Evolutionary conservation across 352 stramenopile species (phyloP), one percentile per base, ranked within the genome.

Genomic region (Phytophthora foliorum): DNA sequence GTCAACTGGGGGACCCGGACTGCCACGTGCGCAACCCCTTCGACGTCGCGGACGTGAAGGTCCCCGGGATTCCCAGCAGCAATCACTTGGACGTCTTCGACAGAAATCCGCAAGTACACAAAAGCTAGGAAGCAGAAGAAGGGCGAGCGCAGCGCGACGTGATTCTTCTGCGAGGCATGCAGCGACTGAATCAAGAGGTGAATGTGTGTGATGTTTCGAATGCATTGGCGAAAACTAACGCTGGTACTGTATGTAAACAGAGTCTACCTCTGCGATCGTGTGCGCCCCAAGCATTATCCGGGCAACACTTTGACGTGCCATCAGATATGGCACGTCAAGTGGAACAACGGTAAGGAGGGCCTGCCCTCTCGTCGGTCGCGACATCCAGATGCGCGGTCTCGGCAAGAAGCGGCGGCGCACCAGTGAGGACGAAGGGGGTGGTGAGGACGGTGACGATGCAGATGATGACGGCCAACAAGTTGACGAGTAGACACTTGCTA

Each of bases 251-350:
- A 29, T 29, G 25, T 29, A 29, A 29, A 29, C 25, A 29, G 25
- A 29, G 25, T 29, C 25, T 29, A 29, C 46, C n/a, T n/a, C n/a
- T n/a, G n/a, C n/a, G n/a, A n/a, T n/a, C n/a, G n/a, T n/a, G n/a
- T n/a, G n/a, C n/a, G 57, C 2, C 57, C 36, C 1, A 22, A 17
- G 1, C 19, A 57, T n/a, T 66, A 66, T 19, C 34, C 45, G 1
- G 21, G 27, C 22, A 66, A 66, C 25, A 56, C 21, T 7, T 41
- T 51, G 31, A 66, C 57, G 13, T 58, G 36, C 57, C 38, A 46
- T 19, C 57, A 57, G 13, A 66, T 66, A 38, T 45, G 46, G 46
- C 57, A 57, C 38, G n/a, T 46, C 11, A 52, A 44, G 36, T 66
- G 55, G 42, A 63, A 63, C 14, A 54, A 54, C 10, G 29, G 55